Percentiles rank a stretch among this genome's conserved stretches.
Conservation (phyloP, 225 moss, liverwort and hornwort species). For the Asterella californica region DNA sequence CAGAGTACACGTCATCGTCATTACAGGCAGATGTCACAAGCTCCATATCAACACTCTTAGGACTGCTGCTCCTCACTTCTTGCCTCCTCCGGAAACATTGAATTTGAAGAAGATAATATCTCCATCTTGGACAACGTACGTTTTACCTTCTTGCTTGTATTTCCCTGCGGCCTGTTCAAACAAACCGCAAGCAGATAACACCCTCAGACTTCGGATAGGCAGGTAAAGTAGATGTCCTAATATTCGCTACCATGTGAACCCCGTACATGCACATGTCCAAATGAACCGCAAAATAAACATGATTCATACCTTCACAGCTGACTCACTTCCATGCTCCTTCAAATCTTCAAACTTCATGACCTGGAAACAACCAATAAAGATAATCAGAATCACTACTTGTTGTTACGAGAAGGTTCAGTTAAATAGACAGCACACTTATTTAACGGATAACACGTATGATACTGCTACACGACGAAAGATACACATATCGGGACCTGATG, state of each 20-base stretch:
- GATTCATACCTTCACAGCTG: constrained; percentile 65
- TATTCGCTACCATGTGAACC: background rate
- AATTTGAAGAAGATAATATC: constrained; percentile 98
- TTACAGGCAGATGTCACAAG: constrained; percentile 20
- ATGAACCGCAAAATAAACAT: background rate
- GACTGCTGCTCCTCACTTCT: constrained; percentile 39
- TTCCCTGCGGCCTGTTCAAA: constrained; percentile 73
- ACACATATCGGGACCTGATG: background rate
- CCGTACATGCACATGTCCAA: background rate
- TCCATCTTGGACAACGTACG: constrained; percentile 86
- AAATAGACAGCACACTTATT: background rate
- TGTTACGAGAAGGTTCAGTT: background rate
- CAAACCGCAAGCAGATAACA: background rate
- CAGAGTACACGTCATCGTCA: constrained; percentile 5
- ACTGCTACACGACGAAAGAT: background rate
- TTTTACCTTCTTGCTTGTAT: constrained; percentile 98
- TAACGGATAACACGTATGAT: background rate
- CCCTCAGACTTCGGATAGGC: background rate
- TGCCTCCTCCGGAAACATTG: constrained; percentile 89
- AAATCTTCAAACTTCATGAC: constrained; percentile 99
- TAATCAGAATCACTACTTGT: background rate
- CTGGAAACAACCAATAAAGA: constrained; percentile 23
- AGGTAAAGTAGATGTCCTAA: background rate
- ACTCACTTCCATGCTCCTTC: constrained; percentile 83
- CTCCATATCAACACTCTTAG: constrained; percentile 4